Conservation (phyloP, 2,329 filamentous ascomycete genomes). For the Didymellaceae sp. region DNA sequence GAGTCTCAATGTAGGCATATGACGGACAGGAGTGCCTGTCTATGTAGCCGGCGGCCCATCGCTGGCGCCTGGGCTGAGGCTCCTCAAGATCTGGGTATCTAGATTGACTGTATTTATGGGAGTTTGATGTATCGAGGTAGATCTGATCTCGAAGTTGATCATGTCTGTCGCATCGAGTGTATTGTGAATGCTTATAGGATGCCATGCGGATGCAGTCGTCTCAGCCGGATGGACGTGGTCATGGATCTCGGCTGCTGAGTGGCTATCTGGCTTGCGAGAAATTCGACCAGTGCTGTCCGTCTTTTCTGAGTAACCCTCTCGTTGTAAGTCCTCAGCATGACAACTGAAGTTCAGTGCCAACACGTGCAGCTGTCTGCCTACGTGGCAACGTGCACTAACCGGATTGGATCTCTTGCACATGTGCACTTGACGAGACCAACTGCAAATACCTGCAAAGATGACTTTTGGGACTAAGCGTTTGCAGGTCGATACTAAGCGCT, state of each 20-base stretch:
- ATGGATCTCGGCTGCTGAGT: not conserved
- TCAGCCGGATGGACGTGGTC: too few species aligned
- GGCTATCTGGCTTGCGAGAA: not conserved
- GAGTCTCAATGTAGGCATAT: conserved; percentile 1
- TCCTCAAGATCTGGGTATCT: not conserved
- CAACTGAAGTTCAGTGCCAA: not conserved
- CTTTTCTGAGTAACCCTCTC: too few species aligned
- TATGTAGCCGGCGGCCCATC: conserved; percentile 9
- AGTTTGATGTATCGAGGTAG: not conserved
- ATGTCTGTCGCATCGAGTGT: too few species aligned
- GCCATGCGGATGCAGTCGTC: too few species aligned
- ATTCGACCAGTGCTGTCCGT: not conserved
- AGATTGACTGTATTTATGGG: not conserved
- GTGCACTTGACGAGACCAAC: not conserved
- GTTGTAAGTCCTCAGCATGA: not conserved
- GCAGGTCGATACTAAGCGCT: too few species aligned
- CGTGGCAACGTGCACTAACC: conserved; percentile 10
- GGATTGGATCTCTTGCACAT: conserved; percentile 1
- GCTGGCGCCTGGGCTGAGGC: not conserved
- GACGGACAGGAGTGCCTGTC: not conserved
- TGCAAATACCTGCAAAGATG: too few species aligned
- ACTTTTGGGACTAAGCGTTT: too few species aligned
- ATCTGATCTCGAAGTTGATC: not conserved
- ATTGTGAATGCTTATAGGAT: too few species aligned
- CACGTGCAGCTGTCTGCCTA: conserved; percentile 1